phyloP scores from a whole-genome alignment of 2,329 filamentous ascomycete genomes.

The Aureobasidium namibiae region DNA sequence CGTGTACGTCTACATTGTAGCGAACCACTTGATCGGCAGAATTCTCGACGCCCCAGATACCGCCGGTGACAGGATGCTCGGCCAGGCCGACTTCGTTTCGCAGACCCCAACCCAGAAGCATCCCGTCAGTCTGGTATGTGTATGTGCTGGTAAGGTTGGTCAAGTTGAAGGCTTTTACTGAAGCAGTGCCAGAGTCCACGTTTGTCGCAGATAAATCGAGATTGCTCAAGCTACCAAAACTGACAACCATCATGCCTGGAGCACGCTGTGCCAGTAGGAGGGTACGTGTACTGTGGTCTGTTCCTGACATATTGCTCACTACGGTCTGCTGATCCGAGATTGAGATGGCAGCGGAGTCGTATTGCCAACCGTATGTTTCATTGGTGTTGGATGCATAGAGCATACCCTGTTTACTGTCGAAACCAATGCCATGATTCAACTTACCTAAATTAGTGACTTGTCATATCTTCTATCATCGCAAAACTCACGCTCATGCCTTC shows the following conservation, averaged over 20 bases:
- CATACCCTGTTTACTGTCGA: neutral
- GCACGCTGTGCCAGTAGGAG: slow-evolving; percentile 51
- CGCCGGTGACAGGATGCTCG: slow-evolving; percentile 48
- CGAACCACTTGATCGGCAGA: slow-evolving; percentile 53
- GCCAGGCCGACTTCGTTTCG: slow-evolving; percentile 63
- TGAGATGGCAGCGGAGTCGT: slow-evolving; percentile 44
- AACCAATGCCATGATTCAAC: slow-evolving; percentile 44
- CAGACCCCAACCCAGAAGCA: slow-evolving; percentile 57
- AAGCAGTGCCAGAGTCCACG: slow-evolving; percentile 51
- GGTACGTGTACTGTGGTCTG: slow-evolving; percentile 59
- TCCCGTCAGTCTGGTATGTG: slow-evolving; percentile 43
- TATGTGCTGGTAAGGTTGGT: slow-evolving; percentile 30
- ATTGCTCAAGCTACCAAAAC: slow-evolving; percentile 56
- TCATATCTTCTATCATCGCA: neutral
- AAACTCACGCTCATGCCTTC: neutral
- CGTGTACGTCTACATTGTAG: slow-evolving; percentile 50
- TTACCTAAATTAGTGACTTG: neutral
- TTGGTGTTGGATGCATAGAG: slow-evolving; percentile 49
- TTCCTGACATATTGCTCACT: slow-evolving; percentile 53
- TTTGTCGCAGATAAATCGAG: slow-evolving; percentile 49
- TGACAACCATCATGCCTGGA: slow-evolving; percentile 54
- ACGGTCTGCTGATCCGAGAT: slow-evolving; percentile 29
- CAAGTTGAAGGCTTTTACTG: slow-evolving; percentile 56
- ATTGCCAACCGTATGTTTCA: slow-evolving; percentile 50
- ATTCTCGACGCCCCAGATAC: slow-evolving; percentile 58